Base-by-base conservation (phyloP, 2,329 filamentous ascomycete species). In the Diaporthe eres region DNA sequence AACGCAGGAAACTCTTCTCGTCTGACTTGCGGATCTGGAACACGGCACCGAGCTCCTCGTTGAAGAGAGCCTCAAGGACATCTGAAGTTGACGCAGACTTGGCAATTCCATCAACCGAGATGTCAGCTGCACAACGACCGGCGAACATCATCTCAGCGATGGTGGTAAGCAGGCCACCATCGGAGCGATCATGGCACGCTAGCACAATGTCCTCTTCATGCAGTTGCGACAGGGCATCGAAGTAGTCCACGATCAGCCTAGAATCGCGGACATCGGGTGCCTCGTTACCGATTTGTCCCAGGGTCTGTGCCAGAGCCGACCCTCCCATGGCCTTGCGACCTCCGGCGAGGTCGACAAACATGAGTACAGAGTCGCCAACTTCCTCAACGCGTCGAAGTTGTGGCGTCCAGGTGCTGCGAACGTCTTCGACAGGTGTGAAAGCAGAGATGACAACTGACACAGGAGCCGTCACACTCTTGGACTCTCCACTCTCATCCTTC, bases 81-180 rank as follows among this genome's bases (percentile, higher is more conserved):
- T 92, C 87, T 1, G 92, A 88, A 61, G 91, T 86, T 13, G 89
- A 89, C 58, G 92, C 88, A 34, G 91, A 91, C 76, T 91, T 91
- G 39, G 90, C 86, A 53, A 95, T 88, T 73, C 90, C 90, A 82
- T 98, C 96, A 75, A 98, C 88, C 88, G 94, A 94, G 76, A 98
- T 88, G 79, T 97, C 94, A 42, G 95, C 90, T 77, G 96, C 97
- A 81, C 94, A 97, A 74, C 96, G 94, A 39, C 97, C 97, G 44
- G 97, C 96, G 83, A 98, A 98, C 92, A 98, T 97, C 97, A 98
- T 98, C 85, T 99, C 97, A 3, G 93, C 94, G 47, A 98, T 86
- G 8, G 96, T 96, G 1, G 96, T 97, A 82, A 98, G 91, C 13
- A 98, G 87, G 81, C 97, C 97, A 83, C 96, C 97, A 83, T 98